Evolutionary conservation across 2,329 filamentous ascomycete species (phyloP).

Genomic region (Colletotrichum falcatum): DNA sequence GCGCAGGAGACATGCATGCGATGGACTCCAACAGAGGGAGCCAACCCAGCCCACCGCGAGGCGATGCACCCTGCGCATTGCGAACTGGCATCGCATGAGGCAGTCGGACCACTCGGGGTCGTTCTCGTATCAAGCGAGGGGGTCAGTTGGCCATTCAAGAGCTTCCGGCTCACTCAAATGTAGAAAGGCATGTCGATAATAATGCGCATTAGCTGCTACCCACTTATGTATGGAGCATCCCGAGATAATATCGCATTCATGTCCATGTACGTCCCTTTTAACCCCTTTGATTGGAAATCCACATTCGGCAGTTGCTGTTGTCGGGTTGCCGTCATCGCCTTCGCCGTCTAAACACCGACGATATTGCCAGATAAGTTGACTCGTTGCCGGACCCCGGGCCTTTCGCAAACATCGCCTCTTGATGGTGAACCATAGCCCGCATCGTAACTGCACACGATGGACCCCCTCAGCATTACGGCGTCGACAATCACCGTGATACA

Average conservation of each 20-base stretch:
- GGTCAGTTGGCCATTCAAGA: neutral
- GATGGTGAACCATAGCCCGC: neutral
- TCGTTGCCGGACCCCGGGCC: neutral
- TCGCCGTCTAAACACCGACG: neutral
- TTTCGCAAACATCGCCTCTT: neutral
- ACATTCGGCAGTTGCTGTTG: neutral
- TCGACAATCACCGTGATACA: slow-evolving; percentile 21
- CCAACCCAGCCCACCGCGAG: neutral
- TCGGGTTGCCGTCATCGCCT: neutral
- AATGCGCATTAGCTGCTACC: neutral
- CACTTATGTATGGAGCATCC: neutral
- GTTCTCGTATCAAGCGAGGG: neutral
- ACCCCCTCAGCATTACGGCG: slow-evolving; percentile 19
- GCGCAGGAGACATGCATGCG: neutral
- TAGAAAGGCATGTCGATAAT: neutral
- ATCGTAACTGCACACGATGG: neutral
- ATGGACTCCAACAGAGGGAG: neutral
- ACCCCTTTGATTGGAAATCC: neutral
- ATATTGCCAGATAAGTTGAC: neutral
- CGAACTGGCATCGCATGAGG: neutral
- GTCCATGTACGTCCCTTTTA: too few relatives aligned
- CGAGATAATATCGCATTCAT: neutral
- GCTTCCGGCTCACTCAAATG: neutral
- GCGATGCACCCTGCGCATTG: neutral
- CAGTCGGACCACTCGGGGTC: neutral